Percentiles rank a stretch among this genome's conserved stretches.
Evolutionary conservation across 108 stramenopile genomes (phyloP).

Genomic region (Stephanodiscus minutulus): DNA sequence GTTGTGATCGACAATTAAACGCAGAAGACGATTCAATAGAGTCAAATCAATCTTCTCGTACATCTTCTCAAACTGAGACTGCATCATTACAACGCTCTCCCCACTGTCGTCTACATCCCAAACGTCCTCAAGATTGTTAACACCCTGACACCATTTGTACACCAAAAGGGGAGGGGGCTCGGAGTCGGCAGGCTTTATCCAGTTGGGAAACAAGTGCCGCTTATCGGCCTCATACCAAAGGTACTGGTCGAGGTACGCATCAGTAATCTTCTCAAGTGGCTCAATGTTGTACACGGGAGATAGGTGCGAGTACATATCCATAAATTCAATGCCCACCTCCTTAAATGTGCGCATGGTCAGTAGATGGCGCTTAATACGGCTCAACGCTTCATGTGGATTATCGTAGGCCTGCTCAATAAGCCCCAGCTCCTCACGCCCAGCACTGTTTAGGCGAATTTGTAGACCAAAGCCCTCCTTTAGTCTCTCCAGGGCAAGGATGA

Average conservation of each 20-base stretch:
- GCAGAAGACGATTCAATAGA: slow-evolving; percentile 94
- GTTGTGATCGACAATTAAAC: slow-evolving; percentile 99
- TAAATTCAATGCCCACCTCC: slow-evolving; percentile 98
- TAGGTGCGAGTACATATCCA: slow-evolving; percentile 98
- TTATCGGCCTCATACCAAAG: slow-evolving; percentile 99
- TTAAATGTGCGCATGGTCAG: slow-evolving; percentile 99
- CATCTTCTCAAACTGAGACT: slow-evolving; percentile 97
- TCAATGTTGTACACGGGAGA: slow-evolving; percentile 98
- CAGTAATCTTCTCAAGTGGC: slow-evolving; percentile 98
- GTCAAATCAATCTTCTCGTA: slow-evolving; percentile 99
- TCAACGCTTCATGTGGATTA: slow-evolving; percentile 99
- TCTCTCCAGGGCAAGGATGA: slow-evolving; percentile 98
- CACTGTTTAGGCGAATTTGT: slow-evolving; percentile 93
- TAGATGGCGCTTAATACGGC: slow-evolving; percentile 98
- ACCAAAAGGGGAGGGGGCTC: slow-evolving; percentile 98
- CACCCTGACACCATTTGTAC: slow-evolving; percentile 99
- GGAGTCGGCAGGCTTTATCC: slow-evolving; percentile 98
- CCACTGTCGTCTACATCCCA: slow-evolving; percentile 94
- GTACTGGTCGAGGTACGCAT: slow-evolving; percentile 99
- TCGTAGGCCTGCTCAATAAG: slow-evolving; percentile 99
- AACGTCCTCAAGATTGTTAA: slow-evolving; percentile 96
- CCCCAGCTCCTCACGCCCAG: slow-evolving; percentile 96
- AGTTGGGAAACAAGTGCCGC: slow-evolving; percentile 95
- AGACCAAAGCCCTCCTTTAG: slow-evolving; percentile 97
- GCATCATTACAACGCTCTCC: slow-evolving; percentile 96